Evolutionary conservation across 1,284 basidiomycete genomes (phyloP), one percentile per base, ranked within the genome.

Genomic region (Apiotrichum akiyoshidainum): DNA sequence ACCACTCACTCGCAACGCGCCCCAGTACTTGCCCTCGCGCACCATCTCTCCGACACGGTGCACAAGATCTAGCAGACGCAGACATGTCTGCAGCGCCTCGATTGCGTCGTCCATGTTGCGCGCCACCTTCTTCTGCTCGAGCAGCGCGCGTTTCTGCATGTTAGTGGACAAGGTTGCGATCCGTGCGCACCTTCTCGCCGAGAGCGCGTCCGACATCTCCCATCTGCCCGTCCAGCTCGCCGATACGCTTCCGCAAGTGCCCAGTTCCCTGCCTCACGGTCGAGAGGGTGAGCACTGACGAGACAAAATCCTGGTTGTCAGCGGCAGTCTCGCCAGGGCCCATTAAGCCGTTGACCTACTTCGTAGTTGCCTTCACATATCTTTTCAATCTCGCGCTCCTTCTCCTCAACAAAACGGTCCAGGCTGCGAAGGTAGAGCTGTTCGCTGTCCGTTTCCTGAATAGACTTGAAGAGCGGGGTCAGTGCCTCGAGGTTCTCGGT

Each of bases 361-460:
- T 95, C 91, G 74, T 99, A 97, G 76, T 98, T 98, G 67, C 89
- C 88, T 59, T 88, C 86, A 78, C 96, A 99, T 78, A 98, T 93
- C 60, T 85, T 86, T 80, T 98, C 92, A 71, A 99, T 99, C 78
- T 99, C 94, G 58, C 84, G 83, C 74, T 99, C 96, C 79, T 98
- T 97, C 65, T 92, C 86, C 69, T 89, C 86, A 52, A 98, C 89
- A 68, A 98, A 90, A 19, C 81, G 82, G 68, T 92, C 88, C 52
- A 98, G 81, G 45, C 88, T 90, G 47, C 88, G 85, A 39, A 99
- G 83, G 76, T 94, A 99, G 14, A 87, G 84, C 61, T 97, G 92
- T 71, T 97, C 92, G 69, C 94, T 92, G 49, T 88, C 83, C 64
- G 87, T 90, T 67, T 87, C 84, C 79, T 97, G 89, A 65, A 99